A percentile compares a stretch with the other conserved stretches of the same genome.
phyloP scores from a whole-genome alignment of 2,329 filamentous ascomycete species.

The Claviceps sp. region DNA sequence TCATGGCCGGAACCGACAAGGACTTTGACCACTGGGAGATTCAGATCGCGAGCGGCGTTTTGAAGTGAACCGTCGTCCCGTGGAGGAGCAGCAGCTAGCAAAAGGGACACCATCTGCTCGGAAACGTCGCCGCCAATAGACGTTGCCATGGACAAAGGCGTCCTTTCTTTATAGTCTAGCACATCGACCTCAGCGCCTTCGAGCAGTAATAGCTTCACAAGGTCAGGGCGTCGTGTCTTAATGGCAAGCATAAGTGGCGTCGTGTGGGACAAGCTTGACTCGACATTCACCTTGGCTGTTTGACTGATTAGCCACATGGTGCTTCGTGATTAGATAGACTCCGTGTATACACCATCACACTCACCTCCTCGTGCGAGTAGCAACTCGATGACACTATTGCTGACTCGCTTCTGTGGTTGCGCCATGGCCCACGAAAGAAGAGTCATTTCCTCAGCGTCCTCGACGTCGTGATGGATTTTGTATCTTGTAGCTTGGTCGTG shows the following conservation, averaged over 20 bases:
- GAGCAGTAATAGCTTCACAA: slow-evolving; percentile 42
- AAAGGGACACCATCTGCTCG: slow-evolving; percentile 37
- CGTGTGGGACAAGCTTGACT: slow-evolving; percentile 35
- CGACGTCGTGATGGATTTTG: slow-evolving; percentile 29
- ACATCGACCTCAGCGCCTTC: slow-evolving; percentile 47
- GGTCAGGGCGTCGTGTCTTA: slow-evolving; percentile 38
- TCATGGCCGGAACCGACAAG: slow-evolving; percentile 48
- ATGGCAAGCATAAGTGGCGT: slow-evolving; percentile 50
- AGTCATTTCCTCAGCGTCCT: slow-evolving; percentile 40
- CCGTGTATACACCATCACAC: slow-evolving; percentile 6
- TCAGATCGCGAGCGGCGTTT: slow-evolving; percentile 46
- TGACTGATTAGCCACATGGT: slow-evolving; percentile 3
- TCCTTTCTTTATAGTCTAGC: slow-evolving; percentile 41
- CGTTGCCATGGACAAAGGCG: slow-evolving; percentile 47
- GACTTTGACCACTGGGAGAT: slow-evolving; percentile 40
- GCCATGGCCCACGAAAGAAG: slow-evolving; percentile 47
- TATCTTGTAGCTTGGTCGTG: slow-evolving; percentile 37
- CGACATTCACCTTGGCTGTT: slow-evolving; percentile 42
- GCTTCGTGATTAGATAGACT: neutral
- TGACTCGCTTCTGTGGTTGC: slow-evolving; percentile 50
- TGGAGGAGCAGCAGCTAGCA: slow-evolving; percentile 42
- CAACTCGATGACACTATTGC: slow-evolving; percentile 41
- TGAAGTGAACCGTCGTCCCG: slow-evolving; percentile 54
- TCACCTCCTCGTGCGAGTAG: slow-evolving; percentile 34
- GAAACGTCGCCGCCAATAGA: slow-evolving; percentile 38